Conservation (phyloP, 768 basidiomycete genomes). For the Pleurotus salmoneostramineus region DNA sequence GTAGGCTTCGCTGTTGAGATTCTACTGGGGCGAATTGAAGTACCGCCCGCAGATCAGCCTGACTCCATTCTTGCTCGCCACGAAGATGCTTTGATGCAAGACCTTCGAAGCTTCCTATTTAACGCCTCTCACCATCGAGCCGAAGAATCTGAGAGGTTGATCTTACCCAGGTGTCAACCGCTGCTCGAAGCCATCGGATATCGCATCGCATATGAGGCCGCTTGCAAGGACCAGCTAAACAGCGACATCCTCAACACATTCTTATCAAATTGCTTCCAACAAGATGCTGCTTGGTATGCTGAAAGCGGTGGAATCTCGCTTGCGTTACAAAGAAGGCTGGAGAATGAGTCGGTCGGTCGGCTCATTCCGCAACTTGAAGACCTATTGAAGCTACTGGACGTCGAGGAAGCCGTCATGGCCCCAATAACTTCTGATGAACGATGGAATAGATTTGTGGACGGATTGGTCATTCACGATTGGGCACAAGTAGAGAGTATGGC, state of each 20-base stretch:
- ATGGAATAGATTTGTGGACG: no score
- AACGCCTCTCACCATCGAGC: conserved; percentile 23
- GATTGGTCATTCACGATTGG: no score
- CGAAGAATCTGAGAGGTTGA: conserved; percentile 23
- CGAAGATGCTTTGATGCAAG: conserved; percentile 14
- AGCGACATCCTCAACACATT: conserved; percentile 32
- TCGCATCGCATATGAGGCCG: conserved; percentile 41
- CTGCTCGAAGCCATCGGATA: conserved; percentile 41
- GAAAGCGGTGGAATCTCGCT: conserved; percentile 21
- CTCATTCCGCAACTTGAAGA: conserved; percentile 21
- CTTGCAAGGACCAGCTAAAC: conserved; percentile 21
- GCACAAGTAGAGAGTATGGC: no score
- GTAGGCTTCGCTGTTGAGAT: conserved; percentile 24
- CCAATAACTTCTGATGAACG: no score
- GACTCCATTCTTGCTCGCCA: conserved; percentile 17
- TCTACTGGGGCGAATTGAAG: conserved; percentile 15
- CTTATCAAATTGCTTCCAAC: conserved; percentile 25
- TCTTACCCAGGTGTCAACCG: conserved; percentile 37
- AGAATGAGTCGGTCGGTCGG: conserved; percentile 24
- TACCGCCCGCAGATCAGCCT: conserved; percentile 16
- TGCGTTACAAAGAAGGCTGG: conserved; percentile 23
- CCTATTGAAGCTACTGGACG: conserved; percentile 6
- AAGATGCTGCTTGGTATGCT: conserved; percentile 37
- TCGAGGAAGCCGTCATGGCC: no score
- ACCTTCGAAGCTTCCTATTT: conserved; percentile 14